These are phyloP conservation scores for Starmerella geochares DNA, from an alignment of 805 yeast genomes.

Conservation along the genomic window DNA sequence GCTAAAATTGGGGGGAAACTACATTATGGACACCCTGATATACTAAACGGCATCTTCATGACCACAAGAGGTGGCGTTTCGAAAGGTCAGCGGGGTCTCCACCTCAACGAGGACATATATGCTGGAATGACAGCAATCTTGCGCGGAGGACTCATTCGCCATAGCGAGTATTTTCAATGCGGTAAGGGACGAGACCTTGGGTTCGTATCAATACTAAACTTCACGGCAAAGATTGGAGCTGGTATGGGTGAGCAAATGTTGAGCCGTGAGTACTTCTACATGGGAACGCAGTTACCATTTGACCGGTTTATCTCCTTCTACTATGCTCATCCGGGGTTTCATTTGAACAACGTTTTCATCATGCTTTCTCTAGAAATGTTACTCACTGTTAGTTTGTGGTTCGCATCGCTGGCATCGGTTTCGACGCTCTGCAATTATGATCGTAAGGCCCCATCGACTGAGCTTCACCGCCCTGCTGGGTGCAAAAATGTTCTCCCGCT, in stretches of 20 bases:
- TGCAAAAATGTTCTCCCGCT: conserved; percentile 62
- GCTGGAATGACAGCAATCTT: conserved; percentile 74
- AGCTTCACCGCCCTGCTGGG: conserved; percentile 53
- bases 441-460: conserved; percentile 49
- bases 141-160: conserved; percentile 76
- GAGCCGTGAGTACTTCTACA: conserved; percentile 69
- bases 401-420: conserved; percentile 54
- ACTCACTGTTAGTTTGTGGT: conserved; percentile 46
- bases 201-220: conserved; percentile 69
- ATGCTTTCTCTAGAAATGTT: conserved; percentile 58
- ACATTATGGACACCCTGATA: conserved; percentile 83
- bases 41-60: conserved; percentile 65
- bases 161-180: conserved; percentile 74
- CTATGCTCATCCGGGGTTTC: conserved; percentile 83
- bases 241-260: conserved; percentile 87
- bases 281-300: conserved; percentile 65
- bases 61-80: conserved; percentile 81
- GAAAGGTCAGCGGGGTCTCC: conserved; percentile 73
- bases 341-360: conserved; percentile 65
- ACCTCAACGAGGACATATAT: conserved; percentile 74
- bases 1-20: conserved; percentile 75
- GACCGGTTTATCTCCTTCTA: conserved; percentile 71
- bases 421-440: conserved; percentile 54
- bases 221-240: conserved; percentile 76
- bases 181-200: conserved; percentile 84